Percentiles rank a stretch among this genome's conserved stretches.
Evolutionary conservation across 2,329 filamentous ascomycete species (phyloP).

Genomic region (Eurotiales sp.): DNA sequence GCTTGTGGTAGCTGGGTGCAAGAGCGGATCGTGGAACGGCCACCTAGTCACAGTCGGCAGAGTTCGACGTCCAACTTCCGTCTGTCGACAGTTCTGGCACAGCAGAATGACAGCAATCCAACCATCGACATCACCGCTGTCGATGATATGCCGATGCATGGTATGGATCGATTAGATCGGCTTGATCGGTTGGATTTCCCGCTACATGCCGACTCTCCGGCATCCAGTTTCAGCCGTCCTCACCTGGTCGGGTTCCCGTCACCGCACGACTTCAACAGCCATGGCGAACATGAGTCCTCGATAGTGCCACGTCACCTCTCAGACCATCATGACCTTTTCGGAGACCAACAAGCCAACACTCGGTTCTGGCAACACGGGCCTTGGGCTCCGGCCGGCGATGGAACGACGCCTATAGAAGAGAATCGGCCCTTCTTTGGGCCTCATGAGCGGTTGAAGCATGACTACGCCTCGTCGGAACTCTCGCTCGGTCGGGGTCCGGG

Average conservation of each 20-base stretch:
- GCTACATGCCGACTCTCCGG: constrained; percentile 40
- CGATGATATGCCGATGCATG: constrained; percentile 34
- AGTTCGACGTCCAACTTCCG: constrained; percentile 36
- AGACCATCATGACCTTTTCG: constrained; percentile 43
- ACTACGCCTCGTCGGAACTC: constrained; percentile 43
- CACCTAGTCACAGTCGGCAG: constrained; percentile 34
- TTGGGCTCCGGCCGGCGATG: constrained; percentile 38
- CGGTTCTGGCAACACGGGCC: constrained; percentile 43
- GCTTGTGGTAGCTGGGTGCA: constrained; percentile 41
- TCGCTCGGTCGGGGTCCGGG: constrained; percentile 38
- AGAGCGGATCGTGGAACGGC: constrained; percentile 32
- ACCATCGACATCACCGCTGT: constrained; percentile 42
- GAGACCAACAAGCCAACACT: constrained; percentile 42
- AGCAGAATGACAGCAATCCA: constrained; percentile 34
- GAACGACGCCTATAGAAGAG: constrained; percentile 41
- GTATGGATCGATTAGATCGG: constrained; percentile 16
- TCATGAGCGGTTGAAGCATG: constrained; percentile 40
- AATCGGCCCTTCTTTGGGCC: constrained; percentile 42
- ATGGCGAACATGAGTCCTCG: constrained; percentile 27
- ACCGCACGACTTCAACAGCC: constrained; percentile 37
- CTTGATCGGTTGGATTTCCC: constrained; percentile 35
- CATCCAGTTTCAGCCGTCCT: constrained; percentile 41
- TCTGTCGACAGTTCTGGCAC: constrained; percentile 35
- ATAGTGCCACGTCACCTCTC: constrained; percentile 26
- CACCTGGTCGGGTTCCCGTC: constrained; percentile 39